Evolutionary conservation across 352 stramenopile species (phyloP).

Genomic region (Halophytophthora polymorphica): DNA sequence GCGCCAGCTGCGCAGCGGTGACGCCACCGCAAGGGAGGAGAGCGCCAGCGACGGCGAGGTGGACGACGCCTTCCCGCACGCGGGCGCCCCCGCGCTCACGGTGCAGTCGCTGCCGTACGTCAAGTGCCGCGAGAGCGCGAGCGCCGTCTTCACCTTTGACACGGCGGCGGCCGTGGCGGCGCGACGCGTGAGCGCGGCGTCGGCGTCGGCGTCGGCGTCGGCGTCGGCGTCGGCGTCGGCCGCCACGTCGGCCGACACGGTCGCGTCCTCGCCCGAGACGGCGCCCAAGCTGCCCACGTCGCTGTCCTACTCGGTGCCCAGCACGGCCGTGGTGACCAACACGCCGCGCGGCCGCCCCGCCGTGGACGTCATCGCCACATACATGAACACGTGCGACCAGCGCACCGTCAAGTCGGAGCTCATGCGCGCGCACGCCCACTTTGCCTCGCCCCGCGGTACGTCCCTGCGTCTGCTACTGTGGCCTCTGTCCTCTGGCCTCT

Average conservation of each 20-base stretch:
- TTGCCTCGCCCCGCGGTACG: slow-evolving; percentile 67
- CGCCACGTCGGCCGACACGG: slow-evolving; percentile 37
- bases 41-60: slow-evolving; percentile 14
- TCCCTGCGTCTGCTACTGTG: slow-evolving; percentile 17
- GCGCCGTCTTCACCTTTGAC: slow-evolving; percentile 57
- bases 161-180: slow-evolving; percentile 18
- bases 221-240: slow-evolving; percentile 21
- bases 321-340: slow-evolving; percentile 49
- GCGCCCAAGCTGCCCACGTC: slow-evolving; percentile 41
- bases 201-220: slow-evolving; percentile 29
- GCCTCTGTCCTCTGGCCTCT: slow-evolving; percentile 16
- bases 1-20: slow-evolving; percentile 5
- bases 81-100: slow-evolving; percentile 16
- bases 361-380: slow-evolving; percentile 86
- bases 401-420: slow-evolving; percentile 76
- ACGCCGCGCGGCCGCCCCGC: slow-evolving; percentile 64
- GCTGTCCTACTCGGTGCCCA: slow-evolving; percentile 74
- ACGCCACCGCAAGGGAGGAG: slow-evolving; percentile 6
- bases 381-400: slow-evolving; percentile 87
- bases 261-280: slow-evolving; percentile 30
- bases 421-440: slow-evolving; percentile 69
- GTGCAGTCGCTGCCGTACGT: slow-evolving; percentile 74
- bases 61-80: slow-evolving; percentile 1
- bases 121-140: slow-evolving; percentile 53
- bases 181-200: slow-evolving; percentile 45